Evolutionary conservation across 495 filamentous ascomycete genomes (phyloP).

Genomic region (Hyaloscypha variabilis): DNA sequence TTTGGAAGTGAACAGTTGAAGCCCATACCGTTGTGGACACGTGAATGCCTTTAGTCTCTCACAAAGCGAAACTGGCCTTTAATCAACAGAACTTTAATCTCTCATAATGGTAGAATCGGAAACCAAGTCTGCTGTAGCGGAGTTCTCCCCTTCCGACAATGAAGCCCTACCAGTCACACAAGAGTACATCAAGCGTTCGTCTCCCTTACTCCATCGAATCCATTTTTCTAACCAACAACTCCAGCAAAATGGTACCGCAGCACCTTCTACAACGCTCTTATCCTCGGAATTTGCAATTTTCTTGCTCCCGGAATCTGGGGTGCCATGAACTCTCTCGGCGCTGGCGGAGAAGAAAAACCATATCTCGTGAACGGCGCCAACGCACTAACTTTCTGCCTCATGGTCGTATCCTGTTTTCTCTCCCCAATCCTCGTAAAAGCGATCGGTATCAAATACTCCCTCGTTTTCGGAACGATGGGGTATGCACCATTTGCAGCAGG

Average conservation of each 20-base stretch:
- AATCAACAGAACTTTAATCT: too few species aligned
- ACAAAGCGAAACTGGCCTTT: too few species aligned
- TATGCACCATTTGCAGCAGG: constrained; percentile 68
- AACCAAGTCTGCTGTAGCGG: constrained; percentile 1
- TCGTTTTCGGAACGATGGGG: constrained; percentile 64
- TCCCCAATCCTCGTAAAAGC: constrained; percentile 57
- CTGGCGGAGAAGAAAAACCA: constrained; percentile 63
- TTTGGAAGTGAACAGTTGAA: too few species aligned
- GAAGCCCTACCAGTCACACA: constrained; percentile 3
- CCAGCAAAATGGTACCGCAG: constrained; percentile 67
- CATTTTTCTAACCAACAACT: neutral
- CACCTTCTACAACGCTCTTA: constrained; percentile 63
- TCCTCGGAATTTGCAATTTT: constrained; percentile 66
- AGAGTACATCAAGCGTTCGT: constrained; percentile 9
- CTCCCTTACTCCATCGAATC: neutral
- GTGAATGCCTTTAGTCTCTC: too few species aligned
- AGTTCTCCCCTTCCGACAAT: constrained; percentile 5
- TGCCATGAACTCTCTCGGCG: constrained; percentile 71
- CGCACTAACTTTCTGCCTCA: constrained; percentile 66
- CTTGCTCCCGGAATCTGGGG: constrained; percentile 68
- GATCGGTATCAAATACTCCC: constrained; percentile 65
- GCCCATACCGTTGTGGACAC: too few species aligned
- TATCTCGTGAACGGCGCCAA: constrained; percentile 72
- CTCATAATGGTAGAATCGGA: neutral
- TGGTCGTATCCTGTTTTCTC: constrained; percentile 54